Conservation (phyloP, 441 rosid species). For the Euphorbia corollata region DNA sequence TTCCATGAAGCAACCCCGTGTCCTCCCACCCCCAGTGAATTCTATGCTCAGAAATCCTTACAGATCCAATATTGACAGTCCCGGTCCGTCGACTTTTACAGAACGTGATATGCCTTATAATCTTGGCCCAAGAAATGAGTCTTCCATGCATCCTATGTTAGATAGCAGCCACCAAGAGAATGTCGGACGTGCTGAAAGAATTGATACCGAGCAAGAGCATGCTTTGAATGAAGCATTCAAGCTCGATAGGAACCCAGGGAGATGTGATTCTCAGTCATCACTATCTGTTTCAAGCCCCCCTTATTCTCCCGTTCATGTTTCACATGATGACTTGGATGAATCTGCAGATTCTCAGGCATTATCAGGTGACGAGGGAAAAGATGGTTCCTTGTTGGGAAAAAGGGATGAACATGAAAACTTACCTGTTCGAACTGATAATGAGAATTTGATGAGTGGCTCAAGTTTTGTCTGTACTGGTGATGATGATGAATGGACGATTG, state of each 20-base stretch:
- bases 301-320: constrained; percentile 78
- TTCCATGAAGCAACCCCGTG: constrained; percentile 87
- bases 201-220: constrained; percentile 31
- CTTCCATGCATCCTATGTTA: constrained; percentile 40
- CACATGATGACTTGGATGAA: constrained; percentile 95
- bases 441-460: constrained; percentile 40
- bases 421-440: constrained; percentile 39
- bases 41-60: constrained; percentile 49
- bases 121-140: constrained; percentile 38
- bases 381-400: constrained; percentile 30
- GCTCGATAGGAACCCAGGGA: constrained; percentile 39
- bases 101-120: constrained; percentile 37
- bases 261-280: constrained; percentile 92
- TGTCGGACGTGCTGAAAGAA: constrained; percentile 30
- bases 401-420: constrained; percentile 32
- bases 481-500: constrained; percentile 83
- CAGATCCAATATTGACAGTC: constrained; percentile 45
- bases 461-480: constrained; percentile 54
- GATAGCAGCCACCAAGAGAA: constrained; percentile 42
- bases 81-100: constrained; percentile 50
- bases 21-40: constrained; percentile 73
- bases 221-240: constrained; percentile 35
- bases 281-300: constrained; percentile 91
- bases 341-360: constrained; percentile 51
- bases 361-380: constrained; percentile 40